Conservation (phyloP, 805 yeast species). For the Candida pseudofarinosa region DNA sequence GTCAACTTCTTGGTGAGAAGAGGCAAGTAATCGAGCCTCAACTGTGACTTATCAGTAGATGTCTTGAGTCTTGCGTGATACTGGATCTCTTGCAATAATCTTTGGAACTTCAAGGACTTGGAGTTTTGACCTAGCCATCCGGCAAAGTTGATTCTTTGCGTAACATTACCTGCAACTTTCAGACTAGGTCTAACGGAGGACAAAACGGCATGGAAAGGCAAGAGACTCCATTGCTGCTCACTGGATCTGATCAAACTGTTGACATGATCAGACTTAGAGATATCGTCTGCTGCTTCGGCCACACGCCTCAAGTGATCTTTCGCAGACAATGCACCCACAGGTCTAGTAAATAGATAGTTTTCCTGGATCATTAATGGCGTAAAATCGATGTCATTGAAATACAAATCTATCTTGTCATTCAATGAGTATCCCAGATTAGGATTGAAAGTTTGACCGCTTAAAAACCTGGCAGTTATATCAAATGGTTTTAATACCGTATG, state of each 20-base stretch:
- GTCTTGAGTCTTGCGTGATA: slow-evolving; percentile 82
- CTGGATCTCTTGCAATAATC: slow-evolving; percentile 82
- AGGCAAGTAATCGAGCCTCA: slow-evolving; percentile 75
- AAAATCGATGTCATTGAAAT: slow-evolving; percentile 91
- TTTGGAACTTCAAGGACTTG: slow-evolving; percentile 68
- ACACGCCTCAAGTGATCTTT: slow-evolving; percentile 56
- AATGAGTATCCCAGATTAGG: slow-evolving; percentile 50
- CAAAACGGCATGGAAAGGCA: slow-evolving; percentile 86
- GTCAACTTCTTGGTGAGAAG: slow-evolving; percentile 53
- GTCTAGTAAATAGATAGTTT: slow-evolving; percentile 71
- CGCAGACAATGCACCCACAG: slow-evolving; percentile 42
- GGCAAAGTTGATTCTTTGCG: slow-evolving; percentile 73
- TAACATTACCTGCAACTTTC: slow-evolving; percentile 65
- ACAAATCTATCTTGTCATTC: slow-evolving; percentile 80
- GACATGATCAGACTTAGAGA: slow-evolving; percentile 79
- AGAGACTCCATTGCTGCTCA: slow-evolving; percentile 90
- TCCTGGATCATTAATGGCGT: slow-evolving; percentile 96
- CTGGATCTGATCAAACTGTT: slow-evolving; percentile 81
- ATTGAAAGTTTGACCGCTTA: slow-evolving; percentile 56
- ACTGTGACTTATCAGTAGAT: slow-evolving; percentile 67
- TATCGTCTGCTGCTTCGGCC: slow-evolving; percentile 79
- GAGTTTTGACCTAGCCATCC: slow-evolving; percentile 90
- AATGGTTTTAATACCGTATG: slow-evolving; percentile 89
- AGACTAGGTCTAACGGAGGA: slow-evolving; percentile 81
- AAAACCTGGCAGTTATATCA: slow-evolving; percentile 71